phyloP scores from a whole-genome alignment of 2,329 filamentous ascomycete species.

The Botrytis elliptica region DNA sequence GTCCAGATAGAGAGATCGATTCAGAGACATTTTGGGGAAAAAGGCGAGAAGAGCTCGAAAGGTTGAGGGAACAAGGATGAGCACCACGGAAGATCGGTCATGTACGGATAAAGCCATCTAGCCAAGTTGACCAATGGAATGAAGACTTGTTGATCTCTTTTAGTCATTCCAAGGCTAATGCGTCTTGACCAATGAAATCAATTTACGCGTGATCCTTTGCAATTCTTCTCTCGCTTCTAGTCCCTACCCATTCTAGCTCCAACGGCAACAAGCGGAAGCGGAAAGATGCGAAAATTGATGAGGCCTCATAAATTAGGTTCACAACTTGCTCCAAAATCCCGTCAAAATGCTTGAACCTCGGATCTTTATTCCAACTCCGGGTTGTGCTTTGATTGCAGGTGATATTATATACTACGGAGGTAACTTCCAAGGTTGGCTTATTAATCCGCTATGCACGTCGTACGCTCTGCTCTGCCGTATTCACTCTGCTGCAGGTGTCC shows the following conservation, averaged over 20 bases:
- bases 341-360: neutral
- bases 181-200: neutral
- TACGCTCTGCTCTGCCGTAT: neutral
- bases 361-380: neutral
- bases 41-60: neutral
- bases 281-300: neutral
- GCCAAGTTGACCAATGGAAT: neutral
- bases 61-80: neutral
- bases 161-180: neutral
- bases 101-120: neutral
- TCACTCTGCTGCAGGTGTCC: neutral
- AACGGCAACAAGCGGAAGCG: neutral
- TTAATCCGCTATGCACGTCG: neutral
- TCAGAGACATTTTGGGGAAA: slow-evolving; percentile 17
- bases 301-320: neutral
- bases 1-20: neutral
- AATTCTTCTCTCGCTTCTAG: neutral
- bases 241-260: neutral
- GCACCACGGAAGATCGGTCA: neutral
- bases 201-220: neutral
- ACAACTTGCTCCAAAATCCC: neutral
- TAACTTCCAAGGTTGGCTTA: neutral
- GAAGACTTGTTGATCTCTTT: neutral
- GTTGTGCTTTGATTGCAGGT: too few relatives aligned
- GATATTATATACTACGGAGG: too few relatives aligned